Evolutionary conservation across 2,329 filamentous ascomycete genomes (phyloP).

Genomic region (Aspergillus versicolor): DNA sequence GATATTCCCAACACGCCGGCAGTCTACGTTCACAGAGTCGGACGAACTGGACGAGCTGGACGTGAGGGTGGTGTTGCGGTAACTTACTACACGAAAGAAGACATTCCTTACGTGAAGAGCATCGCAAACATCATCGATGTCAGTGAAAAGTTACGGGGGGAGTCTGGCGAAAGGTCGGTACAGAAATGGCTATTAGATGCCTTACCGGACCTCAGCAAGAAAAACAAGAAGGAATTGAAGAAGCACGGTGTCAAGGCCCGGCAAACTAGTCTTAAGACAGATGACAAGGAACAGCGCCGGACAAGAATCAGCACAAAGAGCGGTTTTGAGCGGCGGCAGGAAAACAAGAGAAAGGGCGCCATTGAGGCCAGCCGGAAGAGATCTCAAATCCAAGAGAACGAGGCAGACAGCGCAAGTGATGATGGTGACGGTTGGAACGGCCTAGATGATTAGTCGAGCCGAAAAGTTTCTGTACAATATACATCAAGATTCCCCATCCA

Average conservation of each 20-base stretch:
- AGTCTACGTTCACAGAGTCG: conserved; percentile 89
- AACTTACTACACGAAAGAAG: conserved; percentile 93
- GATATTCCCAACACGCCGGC: conserved; percentile 91
- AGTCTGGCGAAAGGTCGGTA: conserved; percentile 57
- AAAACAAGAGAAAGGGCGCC: conserved; percentile 48
- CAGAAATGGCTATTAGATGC: conserved; percentile 87
- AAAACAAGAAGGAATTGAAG: conserved; percentile 79
- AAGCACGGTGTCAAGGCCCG: conserved; percentile 76
- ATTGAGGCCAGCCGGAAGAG: conserved; percentile 43
- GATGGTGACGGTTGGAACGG: conserved; percentile 38
- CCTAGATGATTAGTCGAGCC: conserved; percentile 34
- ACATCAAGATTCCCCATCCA: conserved; percentile 17
- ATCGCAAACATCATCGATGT: conserved; percentile 89
- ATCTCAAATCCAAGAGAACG: conserved; percentile 15
- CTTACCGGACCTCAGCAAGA: conserved; percentile 79
- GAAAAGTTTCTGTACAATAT: conserved; percentile 19
- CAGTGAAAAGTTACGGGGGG: conserved; percentile 68
- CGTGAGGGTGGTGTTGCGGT: conserved; percentile 84
- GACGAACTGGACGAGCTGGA: conserved; percentile 84
- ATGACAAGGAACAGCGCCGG: conserved; percentile 46
- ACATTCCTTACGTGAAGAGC: conserved; percentile 83
- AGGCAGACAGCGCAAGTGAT: conserved; percentile 24
- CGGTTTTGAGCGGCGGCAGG: conserved; percentile 47
- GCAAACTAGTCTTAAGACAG: conserved; percentile 46
- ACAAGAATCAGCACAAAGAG: conserved; percentile 69